Evolutionary conservation across 768 basidiomycete species (phyloP).

Genomic region (Lentinula raphanica): DNA sequence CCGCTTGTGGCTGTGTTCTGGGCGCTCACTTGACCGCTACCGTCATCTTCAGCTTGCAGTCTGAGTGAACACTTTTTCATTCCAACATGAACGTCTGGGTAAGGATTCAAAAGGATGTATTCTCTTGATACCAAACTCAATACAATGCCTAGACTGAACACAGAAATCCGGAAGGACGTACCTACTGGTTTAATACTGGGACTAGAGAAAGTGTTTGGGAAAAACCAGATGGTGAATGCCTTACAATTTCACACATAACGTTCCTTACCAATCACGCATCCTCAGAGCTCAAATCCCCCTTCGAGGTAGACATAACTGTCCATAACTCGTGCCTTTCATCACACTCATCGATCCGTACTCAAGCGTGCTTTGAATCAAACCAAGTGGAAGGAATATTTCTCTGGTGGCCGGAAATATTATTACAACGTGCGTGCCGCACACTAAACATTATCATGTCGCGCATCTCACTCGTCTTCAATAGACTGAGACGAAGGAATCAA

Average conservation of each 20-base stretch:
- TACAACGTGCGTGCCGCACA: slow-evolving; percentile 58
- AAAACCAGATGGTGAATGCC: slow-evolving; percentile 80
- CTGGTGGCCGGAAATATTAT: slow-evolving; percentile 87
- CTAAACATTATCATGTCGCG: not conserved
- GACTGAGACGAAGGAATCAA: slow-evolving; percentile 86
- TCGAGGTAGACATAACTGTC: slow-evolving; percentile 60
- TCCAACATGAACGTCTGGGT: slow-evolving; percentile 8
- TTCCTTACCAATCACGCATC: slow-evolving; percentile 7
- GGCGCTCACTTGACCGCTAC: not conserved
- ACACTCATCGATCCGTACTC: slow-evolving; percentile 6
- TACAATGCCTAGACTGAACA: slow-evolving; percentile 69
- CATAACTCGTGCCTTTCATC: not conserved
- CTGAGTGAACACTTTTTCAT: too few relatives aligned
- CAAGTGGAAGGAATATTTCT: slow-evolving; percentile 95
- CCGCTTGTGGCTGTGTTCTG: not conserved
- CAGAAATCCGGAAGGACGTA: slow-evolving; percentile 93
- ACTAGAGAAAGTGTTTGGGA: slow-evolving; percentile 96
- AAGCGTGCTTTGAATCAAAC: slow-evolving; percentile 86
- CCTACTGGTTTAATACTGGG: slow-evolving; percentile 92
- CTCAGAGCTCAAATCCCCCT: slow-evolving; percentile 82
- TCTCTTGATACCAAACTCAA: not conserved
- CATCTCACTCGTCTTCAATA: slow-evolving; percentile 24
- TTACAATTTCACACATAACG: not conserved
- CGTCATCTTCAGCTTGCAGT: not conserved
- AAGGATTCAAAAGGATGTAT: not conserved